Base-by-base conservation (phyloP, 1,139 yeast species). In the Suhomyces bribrorum region DNA sequence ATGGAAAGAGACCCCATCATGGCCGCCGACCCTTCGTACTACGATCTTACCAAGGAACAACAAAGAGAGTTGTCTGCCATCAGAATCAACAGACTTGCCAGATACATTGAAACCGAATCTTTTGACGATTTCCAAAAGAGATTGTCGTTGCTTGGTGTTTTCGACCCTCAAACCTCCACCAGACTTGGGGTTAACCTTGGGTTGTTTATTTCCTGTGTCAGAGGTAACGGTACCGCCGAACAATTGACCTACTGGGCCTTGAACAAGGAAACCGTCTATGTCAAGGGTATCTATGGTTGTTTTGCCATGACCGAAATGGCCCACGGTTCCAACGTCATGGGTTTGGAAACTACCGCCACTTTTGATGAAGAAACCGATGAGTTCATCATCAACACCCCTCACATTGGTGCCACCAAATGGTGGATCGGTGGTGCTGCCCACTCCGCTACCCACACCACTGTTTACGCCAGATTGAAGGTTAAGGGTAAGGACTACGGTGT, bases 401-500 rank as follows among this genome's bases (percentile, higher is more conserved):
- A 70, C 52, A 62, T 70, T 49, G 74, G 76, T 51, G 77, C 77
- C 44, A 69, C 77, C 45, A 71, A 71, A 52, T 71, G 77, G 77
- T 71, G 77, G 77, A 71, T 71, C 38, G 76, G 77, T 38, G 76
- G 76, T 50, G 75, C 77, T 41, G 75, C 76, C 34, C 77, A 71
- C 53, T 66, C 74, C n/a, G 66, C 77, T 32, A 68, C 76, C 32
- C 77, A 70, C 53, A 59, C 69, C 42, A 38, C 67, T 16, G 69
- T 61, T 36, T 71, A 71, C 52, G 76, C 75, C 31, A 53, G 77
- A 44, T 65, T 70, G 47, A 61, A 65, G 37, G 74, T 71, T 40
- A 54, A 66, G 38, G 75, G 73, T 32, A 57, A 67, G 53, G 77
- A 71, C 51, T 70, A 69, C 49, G 77, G 76, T 47, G 75, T 71